Percentiles rank a stretch among this genome's conserved stretches.
Conservation (phyloP, 352 stramenopile genomes). For the Globisporangium perplexum region DNA sequence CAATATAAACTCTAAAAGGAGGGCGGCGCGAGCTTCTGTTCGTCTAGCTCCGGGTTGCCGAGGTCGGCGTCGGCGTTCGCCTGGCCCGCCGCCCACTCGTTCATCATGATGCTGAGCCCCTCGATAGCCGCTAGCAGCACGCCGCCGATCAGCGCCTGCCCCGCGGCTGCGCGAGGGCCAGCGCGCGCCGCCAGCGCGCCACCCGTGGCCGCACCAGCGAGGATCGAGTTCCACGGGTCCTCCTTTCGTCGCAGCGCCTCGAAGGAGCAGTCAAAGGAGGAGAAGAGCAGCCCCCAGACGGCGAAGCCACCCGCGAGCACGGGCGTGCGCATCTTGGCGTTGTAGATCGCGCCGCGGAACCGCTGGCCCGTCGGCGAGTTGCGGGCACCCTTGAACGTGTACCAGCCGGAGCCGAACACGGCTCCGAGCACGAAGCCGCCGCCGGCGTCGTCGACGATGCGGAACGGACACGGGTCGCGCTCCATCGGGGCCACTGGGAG, state of each 20-base stretch:
- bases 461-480: conserved; percentile 97
- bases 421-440: conserved; percentile 96
- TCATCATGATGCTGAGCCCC: conserved; percentile 95
- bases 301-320: conserved; percentile 92
- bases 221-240: conserved; percentile 99
- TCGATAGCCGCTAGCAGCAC: conserved; percentile 96
- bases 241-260: conserved; percentile 97
- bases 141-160: conserved; percentile 92
- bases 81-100: conserved; percentile 77
- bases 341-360: conserved; percentile 89
- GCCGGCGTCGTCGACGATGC: conserved; percentile 98
- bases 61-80: conserved; percentile 42
- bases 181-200: conserved; percentile 94
- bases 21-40: conserved; percentile 82
- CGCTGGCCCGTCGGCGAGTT: conserved; percentile 92
- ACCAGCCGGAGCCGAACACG: conserved; percentile 94
- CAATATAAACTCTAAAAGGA: conserved; percentile 55
- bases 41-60: conserved; percentile 58
- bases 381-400: conserved; percentile 94
- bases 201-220: conserved; percentile 95
- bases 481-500: conserved; percentile 31
- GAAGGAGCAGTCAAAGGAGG: conserved; percentile 97
- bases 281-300: conserved; percentile 97
- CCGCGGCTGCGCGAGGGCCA: conserved; percentile 90
- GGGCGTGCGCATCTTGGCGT: conserved; percentile 92